Evolutionary conservation across 768 basidiomycete genomes (phyloP), one percentile per base, ranked within the genome.

Genomic region (Amanita jacksonii): DNA sequence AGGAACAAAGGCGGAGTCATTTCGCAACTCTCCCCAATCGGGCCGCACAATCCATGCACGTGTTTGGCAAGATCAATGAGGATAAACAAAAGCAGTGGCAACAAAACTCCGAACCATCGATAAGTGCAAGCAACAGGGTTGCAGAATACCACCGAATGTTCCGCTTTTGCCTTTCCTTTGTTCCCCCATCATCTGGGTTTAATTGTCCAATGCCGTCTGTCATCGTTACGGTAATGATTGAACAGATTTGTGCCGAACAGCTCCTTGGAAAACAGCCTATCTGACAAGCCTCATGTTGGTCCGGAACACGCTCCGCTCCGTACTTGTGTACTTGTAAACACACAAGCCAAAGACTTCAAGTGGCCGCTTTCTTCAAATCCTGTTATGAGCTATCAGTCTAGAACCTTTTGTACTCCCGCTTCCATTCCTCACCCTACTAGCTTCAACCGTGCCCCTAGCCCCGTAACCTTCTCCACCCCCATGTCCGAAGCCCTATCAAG

Each of bases 1-100:
- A 91, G 79, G 57, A 87, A 89, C 28, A 67, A 56, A 10, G 44
- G 36, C n/a, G n/a, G n/a, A n/a, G n/a, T n/a, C n/a, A n/a, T n/a
- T n/a, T n/a, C n/a, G n/a, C n/a, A n/a, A n/a, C n/a, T n/a, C n/a
- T n/a, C n/a, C n/a, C n/a, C n/a, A n/a, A n/a, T n/a, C n/a, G n/a
- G n/a, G n/a, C n/a, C n/a, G n/a, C n/a, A n/a, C n/a, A n/a, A n/a
- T n/a, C n/a, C n/a, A n/a, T 8, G 2, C 4, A 8, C 30, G 4
- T 30, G 18, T 30, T 32, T 20, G 16, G 28, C 25, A 24, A 28
- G n/a, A 8, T 12, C 19, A 9, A 15, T 32, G 30, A n/a, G n/a
- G 3, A 19, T 16, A 41, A 41, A 41, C 39, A 38, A 38, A 15
- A 15, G 36, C 9, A 8, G 16, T 5, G 4, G 8, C n/a, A n/a